Base-by-base conservation (phyloP, 2,329 filamentous ascomycete species). In the Capronia coronata region DNA sequence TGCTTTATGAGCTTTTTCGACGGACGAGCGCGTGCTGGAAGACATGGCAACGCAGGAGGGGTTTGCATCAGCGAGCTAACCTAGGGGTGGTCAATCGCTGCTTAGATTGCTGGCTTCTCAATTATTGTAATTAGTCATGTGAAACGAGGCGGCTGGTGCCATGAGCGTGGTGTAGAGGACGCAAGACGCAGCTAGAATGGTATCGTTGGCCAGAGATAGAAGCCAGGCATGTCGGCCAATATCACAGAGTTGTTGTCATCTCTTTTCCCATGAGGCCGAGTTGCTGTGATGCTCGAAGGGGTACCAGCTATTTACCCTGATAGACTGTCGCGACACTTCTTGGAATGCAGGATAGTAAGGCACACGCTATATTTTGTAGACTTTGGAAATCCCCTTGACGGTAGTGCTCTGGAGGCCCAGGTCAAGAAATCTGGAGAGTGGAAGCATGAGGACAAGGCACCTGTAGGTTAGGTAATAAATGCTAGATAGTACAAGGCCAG, bases 81-180 rank as follows among this genome's bases (percentile, higher is more conserved):
- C 9, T 25, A 29, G 10, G 39, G 42, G 37, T 21, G 42, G 43
- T 41, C 40, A 46, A 38, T 21, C 44, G 44, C 37, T 32, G 21
- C n/a, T 29, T 44, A 32, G 29, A 41, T 51, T 37, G 47, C 40
- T 43, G 44, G 22, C 14, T 49, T 25, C 29, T 34, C 48, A 39
- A 45, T 44, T 49, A 43, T 52, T 55, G 49, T 55, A 55, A 51
- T 55, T 52, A 52, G 53, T 49, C 47, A 52, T 52, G 49, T 52
- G 53, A 48, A 52, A 55, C 30, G 53, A 52, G 46, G 46, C 18
- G 49, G 49, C 21, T 27, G 46, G 39, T 50, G 30, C 49, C 37
- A 42, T 45, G 42, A 39, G 38, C 35, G 34, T 45, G 40, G 35
- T 49, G 43, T 22, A 43, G 23, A 35, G 43, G 43, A 40, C 18